Evolutionary conservation across 371 early-diverging fungal genomes (phyloP).

Genomic region (Conidiobolus incongruus): DNA sequence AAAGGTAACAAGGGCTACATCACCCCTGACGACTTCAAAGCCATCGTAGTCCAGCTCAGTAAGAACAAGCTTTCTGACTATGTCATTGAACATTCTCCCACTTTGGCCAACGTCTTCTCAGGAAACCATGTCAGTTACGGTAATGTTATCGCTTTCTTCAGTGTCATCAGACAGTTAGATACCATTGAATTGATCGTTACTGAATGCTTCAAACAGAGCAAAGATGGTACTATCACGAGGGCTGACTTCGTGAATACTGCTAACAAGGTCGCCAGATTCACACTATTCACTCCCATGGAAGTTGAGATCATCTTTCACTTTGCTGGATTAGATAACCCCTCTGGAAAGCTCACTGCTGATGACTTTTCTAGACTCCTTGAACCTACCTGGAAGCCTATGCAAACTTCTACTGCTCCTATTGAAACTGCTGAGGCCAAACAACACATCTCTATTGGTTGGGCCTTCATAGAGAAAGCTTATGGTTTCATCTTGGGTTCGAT

Average conservation of each 20-base stretch:
- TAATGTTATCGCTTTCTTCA: constrained; percentile 43
- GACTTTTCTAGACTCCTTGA: constrained; percentile 42
- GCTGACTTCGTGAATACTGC: constrained; percentile 34
- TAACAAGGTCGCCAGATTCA: constrained; percentile 27
- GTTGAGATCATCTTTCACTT: constrained; percentile 60
- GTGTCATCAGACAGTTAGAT: constrained; percentile 45
- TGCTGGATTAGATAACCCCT: constrained; percentile 33
- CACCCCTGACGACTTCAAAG: constrained; percentile 32
- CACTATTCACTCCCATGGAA: constrained; percentile 62
- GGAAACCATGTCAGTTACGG: constrained; percentile 34
- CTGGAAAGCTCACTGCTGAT: constrained; percentile 20
- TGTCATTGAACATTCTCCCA: constrained; percentile 44
- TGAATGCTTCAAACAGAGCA: constrained; percentile 22
- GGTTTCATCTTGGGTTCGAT: constrained; percentile 72
- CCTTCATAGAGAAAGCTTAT: constrained; percentile 21
- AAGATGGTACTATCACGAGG: constrained; percentile 31
- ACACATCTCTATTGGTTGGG: constrained; percentile 13
- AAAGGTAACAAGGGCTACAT: constrained; percentile 37
- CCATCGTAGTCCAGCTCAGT: constrained; percentile 35
- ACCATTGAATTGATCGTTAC: constrained; percentile 38
- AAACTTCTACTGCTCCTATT: constrained; percentile 3
- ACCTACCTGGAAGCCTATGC: constrained; percentile 25
- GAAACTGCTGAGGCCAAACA: constrained; percentile 5
- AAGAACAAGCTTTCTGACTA: constrained; percentile 43
- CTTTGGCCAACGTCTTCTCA: constrained; percentile 27